Evolutionary conservation across 192 early-diverging fungal species (phyloP), one percentile per base, ranked within the genome.

Genomic region (Podila epicladia): DNA sequence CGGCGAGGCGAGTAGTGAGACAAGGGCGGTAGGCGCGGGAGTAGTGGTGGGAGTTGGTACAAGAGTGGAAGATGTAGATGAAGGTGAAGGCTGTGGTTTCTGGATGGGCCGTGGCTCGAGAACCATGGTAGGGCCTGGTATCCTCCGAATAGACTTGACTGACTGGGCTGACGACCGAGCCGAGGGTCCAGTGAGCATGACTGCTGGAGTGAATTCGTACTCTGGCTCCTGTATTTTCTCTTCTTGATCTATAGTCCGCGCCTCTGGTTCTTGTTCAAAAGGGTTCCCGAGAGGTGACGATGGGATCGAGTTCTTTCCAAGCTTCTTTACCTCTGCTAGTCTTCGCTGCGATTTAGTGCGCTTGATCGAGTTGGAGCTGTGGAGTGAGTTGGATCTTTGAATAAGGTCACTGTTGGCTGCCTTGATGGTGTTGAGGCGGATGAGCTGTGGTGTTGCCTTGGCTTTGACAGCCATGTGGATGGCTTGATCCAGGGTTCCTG

Each of bases 81-180:
- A 50, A 33, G 57, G 17, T 37, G 37, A 45, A 9, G 35, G 35
- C 35, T 45, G 41, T 45, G 41, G 41, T 45, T 45, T 45, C 13
- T 45, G 41, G 41, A 79, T 64, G 24, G 77, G 77, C 11, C 63
- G 59, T 17, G 77, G 65, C 37, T 80, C 77, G 2, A 80, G 48
- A 41, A 80, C 71, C 66, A 80, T 69, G 48, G 53, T 73, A 1
- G 71, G 66, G 0, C 24, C 66, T 1, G 66, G 67, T 50, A 29
- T 33, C 20, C 31, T 55, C 24, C 28, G 58, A 31, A 19, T 29
- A 17, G 75, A 79, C 6, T 20, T 50, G 2, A 57, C 53, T 0
- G 77, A 80, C 41, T 80, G 77, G n/a, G 77, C 71, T 15, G 77
- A 80, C 2, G 77, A 80, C 28, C 77, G 77, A 12, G 67, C 62